Evolutionary conservation across 208 protist species (phyloP), one percentile per base, ranked within the genome.

Genomic region (Leishmania aethiopica): DNA sequence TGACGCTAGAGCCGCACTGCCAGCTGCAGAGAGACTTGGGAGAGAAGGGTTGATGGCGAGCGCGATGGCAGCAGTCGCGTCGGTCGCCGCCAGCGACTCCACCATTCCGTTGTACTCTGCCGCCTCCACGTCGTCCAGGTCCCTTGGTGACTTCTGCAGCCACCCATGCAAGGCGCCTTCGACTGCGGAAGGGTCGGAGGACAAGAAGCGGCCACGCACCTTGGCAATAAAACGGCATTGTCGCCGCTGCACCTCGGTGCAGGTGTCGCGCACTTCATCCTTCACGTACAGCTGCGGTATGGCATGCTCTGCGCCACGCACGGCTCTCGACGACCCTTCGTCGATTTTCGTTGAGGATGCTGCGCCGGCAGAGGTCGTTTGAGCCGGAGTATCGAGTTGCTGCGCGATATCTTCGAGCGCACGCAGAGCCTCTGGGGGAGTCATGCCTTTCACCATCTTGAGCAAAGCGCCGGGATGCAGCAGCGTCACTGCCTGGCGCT

Each of bases 191-290:
- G 84, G n/a, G 45, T 93, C 85, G 3, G 78, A 51, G 0, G 93
- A 86, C 70, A 91, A 62, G 22, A 89, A 42, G 35, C 89, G 77
- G 35, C 90, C 91, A 22, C 82, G 80, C 25, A 87, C 15, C 76
- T 93, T 94, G 62, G 83, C 78, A 17, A 94, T 47, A 47, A 96
- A 89, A 2, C 89, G 88, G 8, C 77, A 85, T 64, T 95, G 87
- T 7, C 91, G 90, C 25, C 69, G 25, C 7, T 28, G 45, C n/a
- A 94, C 6, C 81, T 95, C 91, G 3, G 49, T 51, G 40, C 76
- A 77, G 0, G 85, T 80, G 2, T 77, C 62, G 10, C 13, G 53
- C 17, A 80, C 79, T 40, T 49, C 86, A 37, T 80, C 81, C 82
- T 90, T 91, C 25, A 93, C 86, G 75, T 91, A 94, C 0, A 96